These are phyloP conservation scores for Torulaspora franciscae DNA, from an alignment of 805 yeast species.

Conservation along the genomic window DNA sequence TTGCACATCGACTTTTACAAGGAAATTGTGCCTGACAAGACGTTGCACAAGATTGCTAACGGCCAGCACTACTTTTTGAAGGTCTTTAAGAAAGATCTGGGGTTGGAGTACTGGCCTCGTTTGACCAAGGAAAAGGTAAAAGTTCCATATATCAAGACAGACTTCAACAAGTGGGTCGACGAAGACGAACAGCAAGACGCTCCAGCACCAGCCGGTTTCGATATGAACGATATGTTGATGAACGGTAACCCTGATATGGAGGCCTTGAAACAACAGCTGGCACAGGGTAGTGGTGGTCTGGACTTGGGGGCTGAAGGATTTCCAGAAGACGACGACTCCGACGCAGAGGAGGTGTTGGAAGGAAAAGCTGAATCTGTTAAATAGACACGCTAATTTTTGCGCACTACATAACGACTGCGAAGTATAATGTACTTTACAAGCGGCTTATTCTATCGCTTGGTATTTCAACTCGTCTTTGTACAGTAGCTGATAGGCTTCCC, in stretches of 20 bases:
- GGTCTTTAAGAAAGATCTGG: conserved; percentile 63
- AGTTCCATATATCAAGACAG: conserved; percentile 80
- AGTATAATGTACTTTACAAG: conserved; percentile 2
- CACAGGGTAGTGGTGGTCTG: conserved; percentile 33
- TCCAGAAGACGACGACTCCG: conserved; percentile 23
- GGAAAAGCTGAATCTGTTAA: conserved; percentile 3
- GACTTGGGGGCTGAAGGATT: conserved; percentile 28
- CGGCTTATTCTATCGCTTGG: conserved; percentile 43
- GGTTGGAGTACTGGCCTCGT: conserved; percentile 91
- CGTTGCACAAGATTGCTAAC: conserved; percentile 50
- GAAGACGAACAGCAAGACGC: conserved; percentile 85
- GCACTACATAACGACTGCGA: neutral
- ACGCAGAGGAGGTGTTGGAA: conserved; percentile 30
- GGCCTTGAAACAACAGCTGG: conserved; percentile 37
- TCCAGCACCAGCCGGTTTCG: conserved; percentile 38
- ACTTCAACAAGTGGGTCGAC: conserved; percentile 96
- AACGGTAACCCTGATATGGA: conserved; percentile 30
- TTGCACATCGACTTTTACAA: conserved; percentile 70
- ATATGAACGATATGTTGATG: conserved; percentile 29
- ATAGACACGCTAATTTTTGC: neutral
- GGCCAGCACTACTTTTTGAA: conserved; percentile 52
- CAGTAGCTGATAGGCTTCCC: conserved; percentile 66
- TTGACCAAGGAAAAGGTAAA: conserved; percentile 81
- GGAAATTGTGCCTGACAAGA: conserved; percentile 62
- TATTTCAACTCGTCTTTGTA: conserved; percentile 56